phyloP scores from a whole-genome alignment of 208 protist genomes.

The Acanthamoeba quina region DNA sequence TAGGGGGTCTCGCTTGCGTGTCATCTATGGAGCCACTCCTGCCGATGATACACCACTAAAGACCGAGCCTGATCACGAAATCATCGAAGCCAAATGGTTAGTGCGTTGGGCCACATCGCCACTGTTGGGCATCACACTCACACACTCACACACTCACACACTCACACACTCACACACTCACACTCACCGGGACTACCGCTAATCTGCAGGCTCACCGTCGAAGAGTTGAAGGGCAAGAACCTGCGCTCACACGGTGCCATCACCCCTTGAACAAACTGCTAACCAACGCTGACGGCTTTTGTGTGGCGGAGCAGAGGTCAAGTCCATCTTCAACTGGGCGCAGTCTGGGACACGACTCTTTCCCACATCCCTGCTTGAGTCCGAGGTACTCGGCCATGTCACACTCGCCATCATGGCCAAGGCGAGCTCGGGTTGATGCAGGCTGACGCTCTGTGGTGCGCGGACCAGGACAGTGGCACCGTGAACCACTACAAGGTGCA shows the following conservation, averaged over 20 bases:
- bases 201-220: background rate
- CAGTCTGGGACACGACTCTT: slow-evolving; percentile 1
- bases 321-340: slow-evolving; percentile 55
- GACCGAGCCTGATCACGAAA: slow-evolving; percentile 37
- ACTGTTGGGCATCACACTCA: background rate
- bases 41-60: slow-evolving; percentile 57
- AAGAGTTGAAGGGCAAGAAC: background rate
- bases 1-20: slow-evolving; percentile 33
- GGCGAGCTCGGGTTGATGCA: background rate
- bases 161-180: background rate
- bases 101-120: background rate
- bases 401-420: background rate
- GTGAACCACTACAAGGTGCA: background rate
- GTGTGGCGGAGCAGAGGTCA: background rate
- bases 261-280: background rate
- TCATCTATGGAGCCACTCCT: background rate
- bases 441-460: background rate
- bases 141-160: background rate
- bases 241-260: background rate
- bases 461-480: background rate
- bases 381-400: background rate
- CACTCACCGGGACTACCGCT: too few species aligned
- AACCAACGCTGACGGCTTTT: background rate
- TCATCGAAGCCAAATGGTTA: slow-evolving; percentile 53
- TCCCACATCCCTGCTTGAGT: slow-evolving; percentile 3